A percentile compares a stretch with the other conserved stretches of the same genome.
Evolutionary conservation across 495 filamentous ascomycete genomes (phyloP).

Genomic region (Penicillium roqueforti): DNA sequence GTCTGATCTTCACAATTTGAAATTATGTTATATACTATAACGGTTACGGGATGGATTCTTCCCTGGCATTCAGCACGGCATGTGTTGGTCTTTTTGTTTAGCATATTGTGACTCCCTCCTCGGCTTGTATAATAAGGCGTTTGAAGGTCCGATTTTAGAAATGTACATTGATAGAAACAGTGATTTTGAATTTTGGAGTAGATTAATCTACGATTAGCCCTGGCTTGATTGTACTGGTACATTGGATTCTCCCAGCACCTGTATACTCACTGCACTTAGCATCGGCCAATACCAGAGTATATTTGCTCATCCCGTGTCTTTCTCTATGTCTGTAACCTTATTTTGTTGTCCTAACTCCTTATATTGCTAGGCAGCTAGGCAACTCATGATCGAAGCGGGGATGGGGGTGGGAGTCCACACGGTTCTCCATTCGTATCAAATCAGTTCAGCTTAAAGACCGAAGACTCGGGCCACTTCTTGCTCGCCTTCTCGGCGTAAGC

Average conservation of each 20-base stretch:
- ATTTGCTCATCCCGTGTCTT: slow-evolving; percentile 1
- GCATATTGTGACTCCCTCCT: slow-evolving; percentile 25
- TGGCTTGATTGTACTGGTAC: slow-evolving; percentile 5
- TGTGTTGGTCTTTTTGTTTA: slow-evolving; percentile 16
- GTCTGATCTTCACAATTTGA: neutral
- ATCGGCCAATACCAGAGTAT: slow-evolving; percentile 1
- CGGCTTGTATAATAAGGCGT: slow-evolving; percentile 33
- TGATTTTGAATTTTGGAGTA: slow-evolving; percentile 1
- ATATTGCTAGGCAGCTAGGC: neutral
- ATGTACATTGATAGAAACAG: slow-evolving; percentile 18
- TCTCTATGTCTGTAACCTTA: neutral
- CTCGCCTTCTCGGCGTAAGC: slow-evolving; percentile 61
- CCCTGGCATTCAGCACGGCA: slow-evolving; percentile 12
- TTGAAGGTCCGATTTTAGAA: slow-evolving; percentile 6
- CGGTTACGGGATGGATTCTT: slow-evolving; percentile 19
- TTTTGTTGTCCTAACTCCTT: neutral
- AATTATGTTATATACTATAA: slow-evolving; percentile 17
- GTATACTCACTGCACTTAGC: neutral
- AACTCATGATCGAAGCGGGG: neutral
- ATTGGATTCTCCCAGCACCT: slow-evolving; percentile 3
- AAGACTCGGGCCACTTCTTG: slow-evolving; percentile 68
- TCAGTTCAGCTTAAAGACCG: slow-evolving; percentile 47
- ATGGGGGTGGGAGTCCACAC: neutral
- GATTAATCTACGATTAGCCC: slow-evolving; percentile 2
- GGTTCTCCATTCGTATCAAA: neutral